Conservation (phyloP, 2,329 filamentous ascomycete species). For the Mycosphaerella sp. region DNA sequence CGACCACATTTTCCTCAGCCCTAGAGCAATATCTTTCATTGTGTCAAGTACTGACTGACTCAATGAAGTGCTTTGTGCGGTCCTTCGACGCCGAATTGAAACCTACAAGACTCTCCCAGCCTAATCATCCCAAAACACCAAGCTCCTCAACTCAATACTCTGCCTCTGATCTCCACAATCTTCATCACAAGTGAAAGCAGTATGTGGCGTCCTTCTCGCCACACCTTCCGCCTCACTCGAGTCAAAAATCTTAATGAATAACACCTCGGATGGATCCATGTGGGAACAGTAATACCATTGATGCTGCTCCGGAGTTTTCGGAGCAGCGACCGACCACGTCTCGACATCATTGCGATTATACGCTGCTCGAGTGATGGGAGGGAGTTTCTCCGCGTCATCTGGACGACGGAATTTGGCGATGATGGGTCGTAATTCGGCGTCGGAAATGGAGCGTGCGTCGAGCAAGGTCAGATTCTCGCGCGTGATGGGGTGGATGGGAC, state of each 20-base stretch:
- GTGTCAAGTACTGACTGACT: too few relatives aligned
- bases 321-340: slow-evolving; percentile 7
- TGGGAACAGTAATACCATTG: slow-evolving; percentile 5
- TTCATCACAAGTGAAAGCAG: slow-evolving; percentile 6
- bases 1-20: too few relatives aligned
- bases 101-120: too few relatives aligned
- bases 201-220: slow-evolving; percentile 6
- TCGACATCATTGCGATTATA: slow-evolving; percentile 5
- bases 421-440: slow-evolving; percentile 5
- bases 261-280: slow-evolving; percentile 1
- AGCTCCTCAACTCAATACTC: slow-evolving; percentile 6
- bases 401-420: slow-evolving; percentile 2
- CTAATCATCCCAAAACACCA: slow-evolving; percentile 8
- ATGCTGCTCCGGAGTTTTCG: background rate
- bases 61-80: too few relatives aligned
- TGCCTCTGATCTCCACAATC: slow-evolving; percentile 4
- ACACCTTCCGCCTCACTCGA: slow-evolving; percentile 2
- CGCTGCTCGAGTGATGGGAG: slow-evolving; percentile 3
- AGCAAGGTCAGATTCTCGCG: slow-evolving; percentile 8
- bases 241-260: slow-evolving; percentile 11
- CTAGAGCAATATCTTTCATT: too few relatives aligned
- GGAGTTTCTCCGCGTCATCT: slow-evolving; percentile 4
- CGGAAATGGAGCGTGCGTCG: slow-evolving; percentile 7
- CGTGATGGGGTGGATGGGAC: slow-evolving; percentile 10
- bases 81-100: too few relatives aligned